Conservation (phyloP, 192 early-diverging fungal genomes). For the Backusella parvicylindrica region DNA sequence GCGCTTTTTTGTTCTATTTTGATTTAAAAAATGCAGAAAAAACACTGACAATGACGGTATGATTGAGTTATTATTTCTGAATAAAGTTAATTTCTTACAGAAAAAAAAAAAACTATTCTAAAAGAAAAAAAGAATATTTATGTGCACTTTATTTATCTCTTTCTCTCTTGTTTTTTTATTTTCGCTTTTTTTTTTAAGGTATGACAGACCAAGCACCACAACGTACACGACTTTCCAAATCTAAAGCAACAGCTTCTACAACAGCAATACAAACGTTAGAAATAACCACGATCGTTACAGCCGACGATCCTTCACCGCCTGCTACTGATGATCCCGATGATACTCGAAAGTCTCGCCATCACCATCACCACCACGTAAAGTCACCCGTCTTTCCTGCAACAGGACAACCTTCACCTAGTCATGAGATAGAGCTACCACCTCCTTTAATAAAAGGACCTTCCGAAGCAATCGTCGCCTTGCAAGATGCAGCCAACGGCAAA, state of each 20-base stretch:
- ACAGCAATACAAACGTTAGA: slow-evolving; percentile 36
- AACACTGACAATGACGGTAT: background rate
- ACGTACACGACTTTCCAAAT: slow-evolving; percentile 22
- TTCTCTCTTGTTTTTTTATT: background rate
- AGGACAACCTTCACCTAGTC: background rate
- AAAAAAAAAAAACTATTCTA: background rate
- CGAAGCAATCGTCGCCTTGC: slow-evolving; percentile 32
- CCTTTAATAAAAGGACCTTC: slow-evolving; percentile 21
- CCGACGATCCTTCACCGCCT: background rate
- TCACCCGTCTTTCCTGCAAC: background rate
- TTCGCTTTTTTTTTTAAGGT: background rate
- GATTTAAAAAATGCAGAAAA: background rate
- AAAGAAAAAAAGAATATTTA: background rate
- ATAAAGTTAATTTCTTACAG: background rate
- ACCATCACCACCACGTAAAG: slow-evolving; percentile 18
- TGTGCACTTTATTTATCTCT: background rate
- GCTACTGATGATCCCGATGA: background rate
- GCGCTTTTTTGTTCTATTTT: background rate
- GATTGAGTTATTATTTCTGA: background rate
- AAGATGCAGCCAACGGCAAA: slow-evolving; percentile 32
- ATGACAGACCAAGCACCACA: slow-evolving; percentile 13
- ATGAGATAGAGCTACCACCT: slow-evolving; percentile 12
- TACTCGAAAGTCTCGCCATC: slow-evolving; percentile 18
- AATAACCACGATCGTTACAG: slow-evolving; percentile 29
- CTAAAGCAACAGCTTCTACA: slow-evolving; percentile 27